These are phyloP conservation scores for Cutaneotrichosporon cyanovorans DNA, from an alignment of 1,284 basidiomycete genomes.

Conservation along the genomic window DNA sequence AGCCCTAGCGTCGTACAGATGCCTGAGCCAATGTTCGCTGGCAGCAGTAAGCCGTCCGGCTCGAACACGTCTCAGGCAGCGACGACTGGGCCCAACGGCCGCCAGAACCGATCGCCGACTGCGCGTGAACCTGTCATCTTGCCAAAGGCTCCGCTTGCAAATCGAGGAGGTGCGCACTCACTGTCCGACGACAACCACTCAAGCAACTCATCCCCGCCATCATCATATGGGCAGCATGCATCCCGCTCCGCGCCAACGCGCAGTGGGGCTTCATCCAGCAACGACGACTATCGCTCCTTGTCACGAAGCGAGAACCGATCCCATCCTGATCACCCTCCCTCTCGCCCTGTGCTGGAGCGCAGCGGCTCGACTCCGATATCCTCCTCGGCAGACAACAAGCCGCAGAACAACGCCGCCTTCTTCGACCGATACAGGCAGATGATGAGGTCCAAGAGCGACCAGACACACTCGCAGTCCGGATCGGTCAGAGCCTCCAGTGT, in stretches of 20 bases:
- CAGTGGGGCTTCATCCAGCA: slow-evolving; percentile 1
- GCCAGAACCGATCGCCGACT: background rate
- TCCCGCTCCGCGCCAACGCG: no score
- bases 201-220: no score
- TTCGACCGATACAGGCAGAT: slow-evolving; percentile 51
- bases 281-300: slow-evolving; percentile 4
- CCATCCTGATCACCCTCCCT: background rate
- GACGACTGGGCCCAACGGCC: slow-evolving; percentile 2
- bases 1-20: no score
- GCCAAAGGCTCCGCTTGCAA: slow-evolving; percentile 20
- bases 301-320: slow-evolving; percentile 1
- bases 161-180: background rate
- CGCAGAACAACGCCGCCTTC: slow-evolving; percentile 40
- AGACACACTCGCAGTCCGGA: slow-evolving; percentile 7
- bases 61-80: background rate
- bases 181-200: slow-evolving; percentile 4
- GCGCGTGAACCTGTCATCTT: slow-evolving; percentile 17
- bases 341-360: slow-evolving; percentile 4
- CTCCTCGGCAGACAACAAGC: slow-evolving; percentile 13
- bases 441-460: slow-evolving; percentile 18
- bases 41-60: background rate
- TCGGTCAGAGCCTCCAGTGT: background rate
- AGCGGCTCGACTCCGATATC: slow-evolving; percentile 6
- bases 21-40: background rate
- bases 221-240: no score